Evolutionary conservation across 1,284 basidiomycete genomes (phyloP), one percentile per base, ranked within the genome.

Genomic region (Mycena citricolor): DNA sequence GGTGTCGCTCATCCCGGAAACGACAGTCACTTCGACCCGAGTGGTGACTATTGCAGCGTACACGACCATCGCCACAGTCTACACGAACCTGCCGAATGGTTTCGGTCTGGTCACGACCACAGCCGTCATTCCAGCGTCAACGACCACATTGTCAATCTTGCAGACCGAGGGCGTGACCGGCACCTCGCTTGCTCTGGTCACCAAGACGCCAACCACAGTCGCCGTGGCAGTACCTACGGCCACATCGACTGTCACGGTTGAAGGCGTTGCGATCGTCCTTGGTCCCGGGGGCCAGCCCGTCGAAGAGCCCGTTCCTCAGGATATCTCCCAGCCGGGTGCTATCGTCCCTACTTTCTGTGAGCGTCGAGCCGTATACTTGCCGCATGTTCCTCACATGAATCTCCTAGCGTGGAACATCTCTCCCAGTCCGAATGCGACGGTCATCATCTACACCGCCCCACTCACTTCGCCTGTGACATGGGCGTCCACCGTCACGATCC

Each of bases 321-420:
- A 16, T 4, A 28, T 47, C 4, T 23, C 32, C 5, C 16, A 37
- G 12, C 11, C 20, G 1, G 24, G 22, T 16, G 39, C 31, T 4
- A 24, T 37, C 2, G 42, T 33, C 3, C 45, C 45, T 5, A 47
- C 45, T 2, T 47, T 39, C 39, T 41, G 40, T 39, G 24, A 10
- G 35, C n/a, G 21, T 19, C 24, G 21, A 28, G n/a, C n/a, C n/a
- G n/a, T n/a, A n/a, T n/a, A n/a, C n/a, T 19, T 7, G 28, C 16
- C 13, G 5, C n/a, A 14, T 17, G 12, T 20, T 4, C 20, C 26
- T 10, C 26, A 10, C 26, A n/a, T 39, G 16, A 26, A 28, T 28
- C 23, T 39, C 16, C 33, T 4, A 16, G 24, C 11, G 24, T 23
- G 8, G 33, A 35, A 39, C 2, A 8, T 4, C 17, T 2, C 21